Evolutionary conservation across 495 filamentous ascomycete genomes (phyloP), one percentile per base, ranked within the genome.

Genomic region (Sphaerosporella brunnea): DNA sequence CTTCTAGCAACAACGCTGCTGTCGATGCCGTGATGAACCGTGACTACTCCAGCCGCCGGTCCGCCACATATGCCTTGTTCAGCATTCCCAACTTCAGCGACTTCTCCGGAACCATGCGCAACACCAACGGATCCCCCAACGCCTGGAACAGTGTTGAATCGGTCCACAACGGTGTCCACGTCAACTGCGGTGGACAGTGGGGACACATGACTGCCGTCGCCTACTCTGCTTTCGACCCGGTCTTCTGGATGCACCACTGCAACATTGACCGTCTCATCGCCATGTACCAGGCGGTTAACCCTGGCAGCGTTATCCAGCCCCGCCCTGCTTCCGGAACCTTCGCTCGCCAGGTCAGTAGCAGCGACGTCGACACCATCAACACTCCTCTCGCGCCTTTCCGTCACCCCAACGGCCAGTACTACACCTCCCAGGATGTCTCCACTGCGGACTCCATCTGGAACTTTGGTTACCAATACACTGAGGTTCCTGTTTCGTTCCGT

Each of bases 261-360:
- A 71, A 73, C 45, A 53, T 71, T 35, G 70, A 72, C 59, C 66
- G 68, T 15, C 58, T 71, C 23, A 49, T 66, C 19, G 72, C 82
- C 8, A 73, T 85, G 42, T 87, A 80, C 80, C 80, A 86, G 61
- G 65, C 68, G 0, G 53, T 83, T n/a, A 68, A 84, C 51, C 78
- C 77, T 2, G 55, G 73, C 2, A 65, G 68, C 43, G 75, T 69
- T 48, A 66, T 83, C 2, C 56, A 63, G 10, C 67, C 77, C 7
- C 43, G 24, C 16, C 25, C 25, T 4, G 30, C 30, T 32, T 32
- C 43, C 26, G 65, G 64, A 16, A 56, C 62, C 23, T 66, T 64
- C 45, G 60, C 48, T 25, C 65, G 30, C 24, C 43, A 13, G 2
- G 30, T 46, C 25, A 23, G 40, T 25, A n/a, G 13, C 19, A 37